Evolutionary conservation across 1,284 basidiomycete genomes (phyloP), one percentile per base, ranked within the genome.

Genomic region (Pyrrhoderma lamaoense): DNA sequence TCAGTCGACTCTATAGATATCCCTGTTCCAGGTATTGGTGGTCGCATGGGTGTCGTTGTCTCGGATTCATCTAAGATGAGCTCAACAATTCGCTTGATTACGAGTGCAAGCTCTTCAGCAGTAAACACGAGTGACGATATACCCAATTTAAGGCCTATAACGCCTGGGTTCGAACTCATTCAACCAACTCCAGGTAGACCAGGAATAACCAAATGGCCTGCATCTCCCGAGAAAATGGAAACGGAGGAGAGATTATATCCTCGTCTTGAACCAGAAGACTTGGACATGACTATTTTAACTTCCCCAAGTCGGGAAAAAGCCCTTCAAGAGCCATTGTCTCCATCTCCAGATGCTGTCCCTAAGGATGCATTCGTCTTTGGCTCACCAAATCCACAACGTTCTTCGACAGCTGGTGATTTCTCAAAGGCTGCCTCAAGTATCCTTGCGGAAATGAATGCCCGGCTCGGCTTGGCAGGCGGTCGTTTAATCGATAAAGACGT

Each of bases 381-480:
- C 23, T 87, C 85, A 0, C 81, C 85, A 0, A 69, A 76, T 2
- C 78, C 82, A 8, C 73, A 74, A 52, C 70, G 84, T 58, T 70
- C 70, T 45, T 71, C 77, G 37, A 78, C 79, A 35, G 80, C 85
- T 58, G 65, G 67, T 8, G 76, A 82, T 53, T 85, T 89, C 64
- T 72, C 73, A 47, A 65, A 68, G 4, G 81, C 84, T 1, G 71
- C 76, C 18, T 74, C 74, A 13, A 49, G 57, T 21, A 78, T 90
- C 16, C 68, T 89, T 22, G 80, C 80, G 42, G 87, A 89, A 65
- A 87, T 90, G 82, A 89, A 89, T 62, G 69, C 72, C 45, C 77
- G 84, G 1, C 72, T 89, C 7, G 73, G 70, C 0, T 62, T 56
- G 62, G 67, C 51, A 65, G 77, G 52, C 70, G 79, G 16, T 65